Base-by-base conservation (phyloP, 352 stramenopile species). In the Phytopythium oedochilum region DNA sequence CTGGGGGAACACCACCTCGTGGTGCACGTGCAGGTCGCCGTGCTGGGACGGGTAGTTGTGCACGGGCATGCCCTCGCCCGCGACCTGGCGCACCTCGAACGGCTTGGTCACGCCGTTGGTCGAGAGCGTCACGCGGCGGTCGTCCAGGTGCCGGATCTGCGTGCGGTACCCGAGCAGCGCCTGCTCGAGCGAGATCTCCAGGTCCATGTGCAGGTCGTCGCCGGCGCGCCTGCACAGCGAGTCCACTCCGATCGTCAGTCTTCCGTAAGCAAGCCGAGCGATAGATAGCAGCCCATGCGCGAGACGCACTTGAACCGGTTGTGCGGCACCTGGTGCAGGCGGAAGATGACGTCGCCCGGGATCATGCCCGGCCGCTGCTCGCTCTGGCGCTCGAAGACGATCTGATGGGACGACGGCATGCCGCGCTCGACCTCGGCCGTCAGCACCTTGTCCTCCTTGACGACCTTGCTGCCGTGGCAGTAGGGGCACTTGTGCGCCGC, bases 161-260 rank as follows among this genome's bases (percentile, higher is more conserved):
- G 96, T 88, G 47, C 69, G 85, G 71, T 99, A 99, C 48, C 97
- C 97, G 64, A 98, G 63, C 59, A 99, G 75, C 26, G 96, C 96
- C 64, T 99, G 93, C 40, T 98, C 92, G 36, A 99, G 74, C n/a
- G 88, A 90, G 59, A 99, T 98, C 59, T 94, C 81, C 52, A 98
- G 84, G 40, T 96, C 94, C 50, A 93, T 96, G 65, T 98, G 94
- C 22, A 99, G 75, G 66, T 99, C 83, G 64, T 99, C 88, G 0
- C 92, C 89, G 38, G 97, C 83, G 36, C 96, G 89, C 22, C 96
- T 93, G 63, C 18, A 7, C 14, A 17, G n/a, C 3, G 17, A 6
- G 35, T 22, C 5, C 35, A 40, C n/a, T n/a, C n/a, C n/a, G n/a
- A 17, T n/a, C n/a, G 36, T 43, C 36, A 43, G 7, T 25, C 36